These are phyloP conservation scores for Jasminum sambac DNA, from an alignment of 257 asterid species.

Conservation along the genomic window DNA sequence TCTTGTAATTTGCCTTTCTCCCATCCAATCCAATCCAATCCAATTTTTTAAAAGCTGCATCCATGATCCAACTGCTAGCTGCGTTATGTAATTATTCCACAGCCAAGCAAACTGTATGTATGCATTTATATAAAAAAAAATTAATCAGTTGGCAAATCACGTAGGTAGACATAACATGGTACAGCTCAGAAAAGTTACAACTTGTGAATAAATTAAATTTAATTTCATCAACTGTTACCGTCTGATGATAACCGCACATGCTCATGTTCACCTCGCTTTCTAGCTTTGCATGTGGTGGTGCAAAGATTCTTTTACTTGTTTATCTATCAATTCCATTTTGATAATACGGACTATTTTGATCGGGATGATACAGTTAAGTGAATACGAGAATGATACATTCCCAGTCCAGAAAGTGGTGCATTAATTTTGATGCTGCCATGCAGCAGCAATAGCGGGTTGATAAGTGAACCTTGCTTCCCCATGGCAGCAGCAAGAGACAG, in stretches of 20 bases:
- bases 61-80: conserved; percentile 32
- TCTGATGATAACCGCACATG: conserved; percentile 49
- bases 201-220: conserved; percentile 14
- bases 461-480: too few relatives aligned
- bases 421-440: too few relatives aligned
- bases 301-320: conserved; percentile 29
- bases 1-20: conserved; percentile 25
- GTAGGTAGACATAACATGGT: neutral
- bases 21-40: too few relatives aligned
- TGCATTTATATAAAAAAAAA: too few relatives aligned
- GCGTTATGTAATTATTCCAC: conserved; percentile 58
- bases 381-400: too few relatives aligned
- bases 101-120: conserved; percentile 68
- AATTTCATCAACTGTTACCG: conserved; percentile 16
- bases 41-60: conserved; percentile 20
- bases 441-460: too few relatives aligned
- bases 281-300: conserved; percentile 42
- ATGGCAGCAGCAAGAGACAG: too few relatives aligned
- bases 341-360: too few relatives aligned
- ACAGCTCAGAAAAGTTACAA: conserved; percentile 9
- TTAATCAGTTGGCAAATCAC: conserved; percentile 32
- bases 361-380: too few relatives aligned
- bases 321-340: too few relatives aligned
- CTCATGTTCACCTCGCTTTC: conserved; percentile 34
- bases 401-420: too few relatives aligned